phyloP scores from a whole-genome alignment of 2,329 filamentous ascomycete species.

The Aspergillus sojae region DNA sequence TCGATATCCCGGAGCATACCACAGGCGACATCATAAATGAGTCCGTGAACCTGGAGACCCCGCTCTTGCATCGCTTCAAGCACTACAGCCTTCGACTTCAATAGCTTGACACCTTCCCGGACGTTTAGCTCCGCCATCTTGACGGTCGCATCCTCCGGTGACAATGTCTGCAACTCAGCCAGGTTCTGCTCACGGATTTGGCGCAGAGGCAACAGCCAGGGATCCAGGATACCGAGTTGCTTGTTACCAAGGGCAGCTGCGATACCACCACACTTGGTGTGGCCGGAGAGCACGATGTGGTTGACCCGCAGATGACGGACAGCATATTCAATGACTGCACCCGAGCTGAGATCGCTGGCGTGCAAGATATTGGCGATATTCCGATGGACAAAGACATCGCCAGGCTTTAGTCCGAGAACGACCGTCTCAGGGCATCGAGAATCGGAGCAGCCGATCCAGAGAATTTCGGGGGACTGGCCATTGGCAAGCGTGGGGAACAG shows the following conservation, averaged over 20 bases:
- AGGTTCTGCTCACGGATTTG: slow-evolving; percentile 58
- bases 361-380: slow-evolving; percentile 87
- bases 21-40: slow-evolving; percentile 68
- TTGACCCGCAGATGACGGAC: slow-evolving; percentile 70
- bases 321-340: slow-evolving; percentile 77
- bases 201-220: slow-evolving; percentile 62
- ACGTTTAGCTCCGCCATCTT: slow-evolving; percentile 79
- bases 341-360: slow-evolving; percentile 72
- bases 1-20: slow-evolving; percentile 60
- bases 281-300: slow-evolving; percentile 64
- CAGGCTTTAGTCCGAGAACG: slow-evolving; percentile 74
- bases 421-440: slow-evolving; percentile 83
- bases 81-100: slow-evolving; percentile 70
- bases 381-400: slow-evolving; percentile 85
- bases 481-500: slow-evolving; percentile 70
- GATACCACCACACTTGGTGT: slow-evolving; percentile 63
- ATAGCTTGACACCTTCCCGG: slow-evolving; percentile 64
- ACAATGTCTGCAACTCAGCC: slow-evolving; percentile 51
- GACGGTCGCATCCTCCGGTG: slow-evolving; percentile 53
- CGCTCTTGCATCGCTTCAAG: slow-evolving; percentile 71
- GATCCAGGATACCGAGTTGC: slow-evolving; percentile 62
- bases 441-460: slow-evolving; percentile 89
- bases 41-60: slow-evolving; percentile 74
- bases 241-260: slow-evolving; percentile 58
- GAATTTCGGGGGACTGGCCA: slow-evolving; percentile 64